Evolutionary conservation across 108 stramenopile genomes (phyloP), one percentile per base, ranked within the genome.

Genomic region (Skeletonema marinoi): DNA sequence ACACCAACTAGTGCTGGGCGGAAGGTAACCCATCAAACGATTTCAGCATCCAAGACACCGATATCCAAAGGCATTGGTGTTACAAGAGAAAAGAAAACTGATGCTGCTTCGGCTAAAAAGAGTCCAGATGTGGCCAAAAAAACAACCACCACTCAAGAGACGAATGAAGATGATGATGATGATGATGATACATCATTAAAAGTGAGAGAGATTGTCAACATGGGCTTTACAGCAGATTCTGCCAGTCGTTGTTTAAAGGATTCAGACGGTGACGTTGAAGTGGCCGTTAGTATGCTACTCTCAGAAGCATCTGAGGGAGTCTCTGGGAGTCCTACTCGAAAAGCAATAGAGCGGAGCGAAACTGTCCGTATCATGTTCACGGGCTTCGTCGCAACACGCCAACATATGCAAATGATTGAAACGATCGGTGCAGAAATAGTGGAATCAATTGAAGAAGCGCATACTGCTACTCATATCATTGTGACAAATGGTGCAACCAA

Each of bases 391-490:
- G 36, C 73, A 10, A 74, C 81, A 42, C 33, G 62, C 16, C 41
- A 58, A 17, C 77, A 78, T 51, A 66, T 68, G 44, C 41, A 87
- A 82, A 82, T 85, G 77, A 74, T 89, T 19, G 60, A 87, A 7
- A 38, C 73, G 54, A 86, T 89, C 32, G 88, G 88, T 31, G 88
- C 86, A 6, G 63, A 72, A 36, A 39, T 89, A 9, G 51, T 88
- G 12, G 88, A 87, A 41, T 74, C 74, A 10, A 61, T 88, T 35
- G 83, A 86, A 36, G 69, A 89, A 66, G 85, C 89, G 32, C 35
- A 59, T 2, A 73, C 63, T 17, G 86, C 85, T n/a, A 88, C 85
- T 21, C 85, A 89, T 77, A 72, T 86, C 6, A 88, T 89, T 59
- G 89, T 83, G 19, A 84, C 74, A 10, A 82, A 83, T 51, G 82